A percentile compares a stretch with the other conserved stretches of the same genome.
These are phyloP conservation scores for Inga laurina DNA, from an alignment of 306 rosid genomes.

Conservation along the genomic window DNA sequence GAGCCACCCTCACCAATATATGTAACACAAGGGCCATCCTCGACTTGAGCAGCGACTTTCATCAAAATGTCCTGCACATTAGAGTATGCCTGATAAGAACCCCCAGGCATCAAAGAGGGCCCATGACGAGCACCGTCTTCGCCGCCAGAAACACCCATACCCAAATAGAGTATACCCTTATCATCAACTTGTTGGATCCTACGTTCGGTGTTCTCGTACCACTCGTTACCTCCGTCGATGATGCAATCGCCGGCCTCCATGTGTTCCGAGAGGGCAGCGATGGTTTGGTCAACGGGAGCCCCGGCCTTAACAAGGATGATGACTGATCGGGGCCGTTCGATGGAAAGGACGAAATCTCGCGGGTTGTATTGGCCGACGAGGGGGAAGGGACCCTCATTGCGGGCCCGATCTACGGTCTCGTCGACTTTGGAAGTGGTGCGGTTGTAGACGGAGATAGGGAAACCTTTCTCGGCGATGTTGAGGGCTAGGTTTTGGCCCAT, in stretches of 20 bases:
- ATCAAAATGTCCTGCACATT: constrained; percentile 71
- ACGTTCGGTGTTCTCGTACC: constrained; percentile 91
- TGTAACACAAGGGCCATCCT: constrained; percentile 91
- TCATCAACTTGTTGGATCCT: constrained; percentile 49
- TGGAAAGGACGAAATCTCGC: constrained; percentile 76
- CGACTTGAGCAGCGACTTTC: constrained; percentile 85
- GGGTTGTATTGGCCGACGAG: constrained; percentile 73
- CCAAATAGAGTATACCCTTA: constrained; percentile 64
- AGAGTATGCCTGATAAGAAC: constrained; percentile 59
- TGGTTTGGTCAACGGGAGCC: constrained; percentile 85
- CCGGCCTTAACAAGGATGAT: constrained; percentile 97
- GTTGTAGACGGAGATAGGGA: constrained; percentile 96
- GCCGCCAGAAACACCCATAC: constrained; percentile 96
- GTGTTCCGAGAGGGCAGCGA: constrained; percentile 67
- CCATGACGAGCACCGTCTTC: constrained; percentile 94
- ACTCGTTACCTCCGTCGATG: constrained; percentile 94
- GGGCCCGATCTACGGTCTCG: constrained; percentile 84
- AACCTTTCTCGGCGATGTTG: constrained; percentile 93
- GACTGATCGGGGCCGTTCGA: constrained; percentile 87
- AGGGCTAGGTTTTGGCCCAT: constrained; percentile 99
- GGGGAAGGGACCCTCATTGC: constrained; percentile 66
- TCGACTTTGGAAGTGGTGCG: constrained; percentile 86
- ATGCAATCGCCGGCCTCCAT: constrained; percentile 86
- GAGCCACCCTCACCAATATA: constrained; percentile 90
- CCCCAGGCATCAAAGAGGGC: constrained; percentile 93